Percentiles rank a stretch among this genome's conserved stretches.
Conservation (phyloP, 2,329 filamentous ascomycete species). For the Colletotrichum sp. region DNA sequence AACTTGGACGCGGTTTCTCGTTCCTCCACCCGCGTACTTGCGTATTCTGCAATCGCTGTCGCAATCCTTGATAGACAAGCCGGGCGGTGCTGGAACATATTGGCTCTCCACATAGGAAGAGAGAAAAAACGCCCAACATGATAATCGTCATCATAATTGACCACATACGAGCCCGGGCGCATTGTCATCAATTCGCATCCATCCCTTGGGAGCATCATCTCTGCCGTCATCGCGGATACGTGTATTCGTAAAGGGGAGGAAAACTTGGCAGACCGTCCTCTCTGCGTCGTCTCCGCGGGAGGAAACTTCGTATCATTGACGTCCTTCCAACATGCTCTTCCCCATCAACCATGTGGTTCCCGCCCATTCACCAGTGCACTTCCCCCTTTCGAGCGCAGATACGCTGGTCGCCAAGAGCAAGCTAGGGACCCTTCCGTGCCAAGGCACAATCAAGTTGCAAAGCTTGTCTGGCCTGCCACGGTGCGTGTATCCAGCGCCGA, state of each 20-base stretch:
- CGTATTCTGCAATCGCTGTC: not conserved
- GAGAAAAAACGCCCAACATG: not conserved
- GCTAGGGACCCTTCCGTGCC: conserved; percentile 3
- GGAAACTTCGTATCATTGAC: not conserved
- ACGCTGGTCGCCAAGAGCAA: conserved; percentile 1
- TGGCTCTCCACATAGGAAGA: not conserved
- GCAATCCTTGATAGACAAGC: not conserved
- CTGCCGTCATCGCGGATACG: conserved; percentile 9
- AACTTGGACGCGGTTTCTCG: not conserved
- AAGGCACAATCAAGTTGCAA: conserved; percentile 15
- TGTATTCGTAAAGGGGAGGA: not conserved
- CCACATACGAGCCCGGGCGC: not conserved
- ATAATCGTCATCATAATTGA: not conserved
- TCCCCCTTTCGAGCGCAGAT: not conserved
- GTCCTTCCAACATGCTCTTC: not conserved
- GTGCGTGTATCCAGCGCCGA: not conserved
- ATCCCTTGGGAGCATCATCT: not conserved
- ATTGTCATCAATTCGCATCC: not conserved
- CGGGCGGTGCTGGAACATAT: conserved; percentile 1
- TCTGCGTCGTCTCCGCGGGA: not conserved
- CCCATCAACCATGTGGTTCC: not conserved
- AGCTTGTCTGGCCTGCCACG: conserved; percentile 5
- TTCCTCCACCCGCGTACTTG: not conserved
- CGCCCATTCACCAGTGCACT: not conserved
- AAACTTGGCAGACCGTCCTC: not conserved